A percentile compares a stretch with the other conserved stretches of the same genome.
Evolutionary conservation across 2,329 filamentous ascomycete species (phyloP).

Genomic region (Aspergillaceae sp.): DNA sequence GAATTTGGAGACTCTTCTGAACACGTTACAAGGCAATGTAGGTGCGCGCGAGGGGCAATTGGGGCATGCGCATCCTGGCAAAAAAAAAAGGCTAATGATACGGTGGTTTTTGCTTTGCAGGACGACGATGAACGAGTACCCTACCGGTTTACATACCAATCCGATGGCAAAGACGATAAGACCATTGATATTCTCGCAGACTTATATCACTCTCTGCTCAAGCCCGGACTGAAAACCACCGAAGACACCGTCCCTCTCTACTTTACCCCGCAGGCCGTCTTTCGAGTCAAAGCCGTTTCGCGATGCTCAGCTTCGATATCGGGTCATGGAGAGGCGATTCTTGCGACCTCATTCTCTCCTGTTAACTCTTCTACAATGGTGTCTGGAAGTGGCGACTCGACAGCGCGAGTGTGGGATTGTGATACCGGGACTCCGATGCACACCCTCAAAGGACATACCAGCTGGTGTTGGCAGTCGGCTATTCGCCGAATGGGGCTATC

Average conservation of each 20-base stretch:
- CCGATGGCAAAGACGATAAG: constrained; percentile 25
- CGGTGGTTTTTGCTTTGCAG: constrained; percentile 16
- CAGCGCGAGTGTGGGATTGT: constrained; percentile 87
- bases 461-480: constrained; percentile 81
- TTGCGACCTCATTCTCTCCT: constrained; percentile 79
- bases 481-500: constrained; percentile 71
- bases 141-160: constrained; percentile 57
- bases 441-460: constrained; percentile 77
- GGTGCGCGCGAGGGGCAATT: constrained; percentile 16
- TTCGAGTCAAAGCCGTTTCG: constrained; percentile 84
- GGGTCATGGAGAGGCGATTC: constrained; percentile 85
- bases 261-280: constrained; percentile 78
- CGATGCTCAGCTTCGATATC: constrained; percentile 80
- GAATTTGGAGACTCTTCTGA: constrained; percentile 79
- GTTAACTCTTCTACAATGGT: constrained; percentile 67
- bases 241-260: constrained; percentile 56
- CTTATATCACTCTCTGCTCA: constrained; percentile 44
- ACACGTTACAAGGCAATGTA: constrained; percentile 72
- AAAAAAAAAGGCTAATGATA: constrained; percentile 2
- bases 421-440: constrained; percentile 83
- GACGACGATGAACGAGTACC: constrained; percentile 55
- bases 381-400: constrained; percentile 84
- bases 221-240: constrained; percentile 45
- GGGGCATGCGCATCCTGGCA: not conserved
- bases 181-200: constrained; percentile 40